Evolutionary conservation across 2,329 filamentous ascomycete genomes (phyloP).

Genomic region (Emydomyces testavorans): DNA sequence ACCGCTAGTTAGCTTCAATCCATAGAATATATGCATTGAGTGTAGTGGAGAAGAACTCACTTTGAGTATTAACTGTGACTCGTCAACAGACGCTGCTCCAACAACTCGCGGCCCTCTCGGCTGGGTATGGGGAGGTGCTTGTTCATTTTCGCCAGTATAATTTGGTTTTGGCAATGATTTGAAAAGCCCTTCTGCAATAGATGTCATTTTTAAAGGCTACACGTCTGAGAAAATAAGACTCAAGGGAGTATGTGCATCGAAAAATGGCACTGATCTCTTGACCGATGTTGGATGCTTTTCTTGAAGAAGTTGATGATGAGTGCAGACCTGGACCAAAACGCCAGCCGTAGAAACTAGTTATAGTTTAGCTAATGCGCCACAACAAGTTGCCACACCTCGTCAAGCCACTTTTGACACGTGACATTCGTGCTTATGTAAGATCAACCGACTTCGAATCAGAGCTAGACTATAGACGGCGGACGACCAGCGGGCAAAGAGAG

Average conservation of each 20-base stretch:
- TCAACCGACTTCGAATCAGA: too few species aligned
- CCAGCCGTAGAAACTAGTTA: not conserved
- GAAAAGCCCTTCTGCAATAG: constrained; percentile 60
- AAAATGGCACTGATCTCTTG: not conserved
- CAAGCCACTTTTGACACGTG: too few species aligned
- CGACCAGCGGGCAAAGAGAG: too few species aligned
- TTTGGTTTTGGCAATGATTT: constrained; percentile 77
- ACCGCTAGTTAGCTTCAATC: not conserved
- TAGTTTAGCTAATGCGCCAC: not conserved
- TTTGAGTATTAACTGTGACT: constrained; percentile 73
- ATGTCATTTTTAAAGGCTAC: constrained; percentile 23
- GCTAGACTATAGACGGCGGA: too few species aligned
- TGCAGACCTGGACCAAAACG: not conserved
- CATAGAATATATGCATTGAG: not conserved
- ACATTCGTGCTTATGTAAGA: too few species aligned
- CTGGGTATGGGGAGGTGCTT: constrained; percentile 57
- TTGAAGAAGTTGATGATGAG: not conserved
- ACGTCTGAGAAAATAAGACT: not conserved
- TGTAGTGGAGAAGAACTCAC: constrained; percentile 31
- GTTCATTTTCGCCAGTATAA: constrained; percentile 82
- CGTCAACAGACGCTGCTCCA: constrained; percentile 65
- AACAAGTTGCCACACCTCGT: not conserved
- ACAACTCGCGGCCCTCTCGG: constrained; percentile 74
- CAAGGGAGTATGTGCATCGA: not conserved
- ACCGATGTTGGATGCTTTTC: not conserved